Evolutionary conservation across 179 eudicot species (phyloP).

Genomic region (Beta corolliflora): DNA sequence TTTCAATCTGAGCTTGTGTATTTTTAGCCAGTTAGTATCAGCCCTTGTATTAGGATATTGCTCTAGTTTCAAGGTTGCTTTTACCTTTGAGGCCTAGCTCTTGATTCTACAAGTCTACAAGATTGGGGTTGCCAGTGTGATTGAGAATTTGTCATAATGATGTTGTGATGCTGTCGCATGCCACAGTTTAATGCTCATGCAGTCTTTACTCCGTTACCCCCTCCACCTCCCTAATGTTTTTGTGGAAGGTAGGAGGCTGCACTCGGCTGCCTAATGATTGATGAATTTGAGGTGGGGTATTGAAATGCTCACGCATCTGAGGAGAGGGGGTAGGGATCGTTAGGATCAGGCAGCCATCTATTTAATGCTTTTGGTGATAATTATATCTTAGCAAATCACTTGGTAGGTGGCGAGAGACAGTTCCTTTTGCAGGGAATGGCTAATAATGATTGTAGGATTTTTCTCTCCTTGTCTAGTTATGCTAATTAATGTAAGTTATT

Average conservation of each 20-base stretch:
- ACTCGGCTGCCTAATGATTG: not conserved
- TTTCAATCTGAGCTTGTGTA: no score
- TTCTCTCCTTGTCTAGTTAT: not conserved
- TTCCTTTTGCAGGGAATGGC: not conserved
- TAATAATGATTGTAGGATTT: not conserved
- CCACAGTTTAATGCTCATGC: no score
- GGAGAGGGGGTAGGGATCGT: not conserved
- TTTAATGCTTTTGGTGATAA: not conserved
- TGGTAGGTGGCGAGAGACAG: not conserved
- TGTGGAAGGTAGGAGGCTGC: not conserved
- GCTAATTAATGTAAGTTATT: not conserved
- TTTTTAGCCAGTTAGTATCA: no score
- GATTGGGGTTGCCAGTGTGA: not conserved
- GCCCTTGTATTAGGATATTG: not conserved
- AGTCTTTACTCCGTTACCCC: not conserved
- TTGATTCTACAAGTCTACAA: not conserved
- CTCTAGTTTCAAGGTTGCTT: not conserved
- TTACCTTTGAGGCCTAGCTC: not conserved
- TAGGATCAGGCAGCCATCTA: not conserved
- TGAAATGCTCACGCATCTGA: not conserved
- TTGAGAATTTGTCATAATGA: not conserved
- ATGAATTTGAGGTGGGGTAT: no score
- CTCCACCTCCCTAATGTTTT: not conserved
- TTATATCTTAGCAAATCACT: not conserved
- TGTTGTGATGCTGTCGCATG: not conserved